Evolutionary conservation across 805 yeast species (phyloP), one percentile per base, ranked within the genome.

Genomic region (Debaryomyces prosopidis): DNA sequence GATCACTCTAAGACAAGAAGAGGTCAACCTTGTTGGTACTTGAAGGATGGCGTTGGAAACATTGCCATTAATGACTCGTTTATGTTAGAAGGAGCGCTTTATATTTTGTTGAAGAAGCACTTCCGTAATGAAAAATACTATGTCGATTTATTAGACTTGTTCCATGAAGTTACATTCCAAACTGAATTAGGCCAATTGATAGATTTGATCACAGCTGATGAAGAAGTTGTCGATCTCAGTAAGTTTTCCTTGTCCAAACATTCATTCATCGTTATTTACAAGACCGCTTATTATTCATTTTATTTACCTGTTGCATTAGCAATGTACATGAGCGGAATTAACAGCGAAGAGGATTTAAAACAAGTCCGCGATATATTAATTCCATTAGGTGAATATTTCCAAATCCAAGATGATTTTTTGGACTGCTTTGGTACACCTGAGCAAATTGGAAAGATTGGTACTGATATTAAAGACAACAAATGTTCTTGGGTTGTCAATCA

Each of bases 11-110:
- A 89, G 66, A 94, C 99, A 35, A 87, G 99, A 78, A 85, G 99
- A 68, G 99, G 97, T 48, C 97, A 92, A 71, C 94, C 97, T 54
- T 94, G 99, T 71, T 94, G 99, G 99, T 94, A 90, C 76, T 82
- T 77, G 62, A 79, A 72, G 30, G 82, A 80, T 54, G 82, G 81
- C 33, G 97, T 94, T 48, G 89, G 88, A 34, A 89, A 89, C 65
- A 85, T 94, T 63, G 99, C 99, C 48, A 94, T 94, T 69, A 94
- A 94, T 63, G 99, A 94, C 64, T 82, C 99, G 3, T 94, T 94
- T 68, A 89, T 94, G 94, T 79, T 94, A 54, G 99, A 94, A 71
- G 95, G 92, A 46, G 89, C 96, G 38, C 90, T 94, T 57, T 94
- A 94, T 71, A 73, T 89, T 48, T 71, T 94, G 51, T 79, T 94